These are phyloP conservation scores for Cynara cardunculus DNA, from an alignment of 129 eudicot species.

Conservation along the genomic window DNA sequence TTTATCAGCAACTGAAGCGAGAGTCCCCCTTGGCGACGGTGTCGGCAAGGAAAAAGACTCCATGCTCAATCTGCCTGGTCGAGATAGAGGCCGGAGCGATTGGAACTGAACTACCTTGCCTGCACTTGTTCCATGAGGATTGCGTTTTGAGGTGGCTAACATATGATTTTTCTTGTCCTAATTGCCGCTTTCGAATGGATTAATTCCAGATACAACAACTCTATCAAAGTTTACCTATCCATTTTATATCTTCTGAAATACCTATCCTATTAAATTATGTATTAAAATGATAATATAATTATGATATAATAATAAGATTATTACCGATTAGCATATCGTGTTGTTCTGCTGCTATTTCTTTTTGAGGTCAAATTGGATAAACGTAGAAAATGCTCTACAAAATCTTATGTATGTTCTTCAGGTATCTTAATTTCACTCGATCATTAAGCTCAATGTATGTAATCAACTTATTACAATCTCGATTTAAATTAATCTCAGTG, in stretches of 20 bases:
- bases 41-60: no score
- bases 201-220: neutral
- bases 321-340: neutral
- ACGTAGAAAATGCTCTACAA: neutral
- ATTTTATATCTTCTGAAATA: no score
- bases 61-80: neutral
- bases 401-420: neutral
- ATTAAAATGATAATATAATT: neutral
- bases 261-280: neutral
- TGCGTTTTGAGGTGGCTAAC: neutral
- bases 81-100: neutral
- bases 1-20: no score
- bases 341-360: neutral
- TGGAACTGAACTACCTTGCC: neutral
- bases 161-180: neutral
- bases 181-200: neutral
- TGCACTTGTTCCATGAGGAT: neutral
- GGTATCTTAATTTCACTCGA: neutral
- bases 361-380: neutral
- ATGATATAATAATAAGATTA: no score
- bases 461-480: neutral
- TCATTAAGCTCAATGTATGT: neutral
- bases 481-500: neutral
- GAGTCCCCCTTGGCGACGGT: no score
- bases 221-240: neutral